Base-by-base conservation (phyloP, 345 rosid species). In the Acer campestre region DNA sequence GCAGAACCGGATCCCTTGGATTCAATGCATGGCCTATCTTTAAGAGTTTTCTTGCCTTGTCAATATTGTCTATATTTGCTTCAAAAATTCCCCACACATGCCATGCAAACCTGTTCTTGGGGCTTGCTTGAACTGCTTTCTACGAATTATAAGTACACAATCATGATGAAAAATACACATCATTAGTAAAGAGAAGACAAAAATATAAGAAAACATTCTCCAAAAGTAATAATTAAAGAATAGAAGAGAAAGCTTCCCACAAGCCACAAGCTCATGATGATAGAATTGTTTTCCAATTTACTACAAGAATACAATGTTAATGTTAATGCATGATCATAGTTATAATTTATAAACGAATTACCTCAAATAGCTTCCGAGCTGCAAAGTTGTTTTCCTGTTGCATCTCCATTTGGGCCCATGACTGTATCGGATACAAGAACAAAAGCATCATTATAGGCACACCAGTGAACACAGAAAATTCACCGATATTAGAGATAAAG, bases 81-180 rank as follows among this genome's bases (percentile, higher is more conserved):
- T 96, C 99, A 86, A 94, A 96, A 74, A 90, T 80, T 69, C 97
- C 99, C 98, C 98, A 96, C 20, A 92, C 92, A 40, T 96, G 98
- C 99, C 99, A 96, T 0, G 99, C 92, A 76, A 91, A 96, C 81
- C 98, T 90, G 69, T 96, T 96, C 79, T 96, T 94, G 61, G 98
- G 99, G 84, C 99, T 96, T 66, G 98, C 93, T 75, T 94, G 97
- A 46, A 94, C 88, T 61, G 99, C 98, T 91, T 85, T 92, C 99
- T 94, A 65, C 77, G 74, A 83, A 71, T 64, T 20, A 78, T 35
- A 23, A 5, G 10, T 51, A 68, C 65, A 25, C 27, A 25, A 25
- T 25, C 27, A 25, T 25, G 27, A 25, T 25, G 27, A 25, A 25
- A 25, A 25, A 25, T 25, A 25, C 27, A 18, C 25, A 8, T 6